These are phyloP conservation scores for Aspergillus niger DNA, from an alignment of 2,329 filamentous ascomycete genomes.

Conservation along the genomic window DNA sequence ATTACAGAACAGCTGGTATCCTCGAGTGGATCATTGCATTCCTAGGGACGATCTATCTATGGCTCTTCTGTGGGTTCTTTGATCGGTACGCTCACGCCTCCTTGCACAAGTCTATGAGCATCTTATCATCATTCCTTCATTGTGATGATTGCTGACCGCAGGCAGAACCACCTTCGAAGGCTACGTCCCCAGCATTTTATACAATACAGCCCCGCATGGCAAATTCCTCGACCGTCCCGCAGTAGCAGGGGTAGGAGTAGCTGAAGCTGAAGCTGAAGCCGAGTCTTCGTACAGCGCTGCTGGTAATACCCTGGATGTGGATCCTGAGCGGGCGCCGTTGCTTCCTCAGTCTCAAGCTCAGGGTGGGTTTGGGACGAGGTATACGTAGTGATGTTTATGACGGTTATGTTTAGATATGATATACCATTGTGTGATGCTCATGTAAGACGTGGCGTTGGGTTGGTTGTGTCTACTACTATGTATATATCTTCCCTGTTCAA, in stretches of 20 bases:
- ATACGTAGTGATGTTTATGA: slow-evolving; percentile 10
- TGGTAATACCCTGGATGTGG: background rate
- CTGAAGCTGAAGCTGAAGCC: too few relatives aligned
- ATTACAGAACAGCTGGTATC: slow-evolving; percentile 21
- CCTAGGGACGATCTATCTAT: slow-evolving; percentile 23
- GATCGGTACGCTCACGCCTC: slow-evolving; percentile 15
- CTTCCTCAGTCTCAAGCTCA: background rate
- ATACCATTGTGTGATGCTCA: background rate
- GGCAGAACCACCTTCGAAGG: slow-evolving; percentile 14
- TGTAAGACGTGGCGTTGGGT: background rate
- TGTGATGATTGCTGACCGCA: background rate
- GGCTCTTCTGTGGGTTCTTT: slow-evolving; percentile 26
- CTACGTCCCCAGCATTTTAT: slow-evolving; percentile 18
- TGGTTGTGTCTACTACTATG: background rate
- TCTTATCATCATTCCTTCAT: background rate
- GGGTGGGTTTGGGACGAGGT: background rate
- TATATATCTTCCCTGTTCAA: background rate
- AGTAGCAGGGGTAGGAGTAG: background rate
- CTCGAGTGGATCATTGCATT: slow-evolving; percentile 28
- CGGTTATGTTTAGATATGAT: background rate
- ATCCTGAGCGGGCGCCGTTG: slow-evolving; percentile 15
- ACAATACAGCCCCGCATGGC: background rate
- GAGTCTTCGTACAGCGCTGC: background rate
- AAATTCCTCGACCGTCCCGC: background rate
- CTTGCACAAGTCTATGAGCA: too few relatives aligned